Evolutionary conservation across 73 alveolate species (phyloP), one percentile per base, ranked within the genome.

Genomic region (Urostyla sp.): DNA sequence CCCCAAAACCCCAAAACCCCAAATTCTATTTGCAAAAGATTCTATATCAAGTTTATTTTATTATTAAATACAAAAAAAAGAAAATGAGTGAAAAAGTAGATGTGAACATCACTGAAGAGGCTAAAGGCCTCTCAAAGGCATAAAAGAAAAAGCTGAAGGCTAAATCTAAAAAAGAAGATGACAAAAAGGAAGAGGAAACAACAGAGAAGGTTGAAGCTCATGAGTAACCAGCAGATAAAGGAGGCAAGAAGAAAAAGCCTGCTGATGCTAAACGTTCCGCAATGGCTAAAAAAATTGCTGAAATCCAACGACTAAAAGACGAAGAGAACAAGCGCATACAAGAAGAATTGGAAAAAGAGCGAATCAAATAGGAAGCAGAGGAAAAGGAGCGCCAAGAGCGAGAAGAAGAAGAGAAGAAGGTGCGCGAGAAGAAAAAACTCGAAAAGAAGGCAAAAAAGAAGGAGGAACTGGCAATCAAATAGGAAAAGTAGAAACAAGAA

Each of bases 301-400:
- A 74, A 52, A 88, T 78, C 15, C 44, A 60, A 45, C 67, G 73
- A 63, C 23, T 4, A 58, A 58, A 55, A 72, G 76, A 73, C 78
- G 85, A 82, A 18, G 57, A 26, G 38, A 76, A 58, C 34, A 56
- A 56, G 66, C 2, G 74, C 23, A 27, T 53, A 16, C 38, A 55
- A 23, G 50, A 26, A 2, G 92, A 59, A 40, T 84, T 52, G 61
- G 97, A 88, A 59, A 51, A 57, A 40, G 27, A 83, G 15, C 87
- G 61, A 35, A 53, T 44, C 26, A 90, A 75, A 45, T 94, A 88
- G 32, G 97, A 88, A 40, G 89, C 61, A 59, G 59, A n/a, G 1
- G 63, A 38, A 21, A 48, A 32, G 20, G 18, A 32, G 44, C 27
- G n/a, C n/a, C 69, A 59, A 57, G 75, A 46, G 16, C 69, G 32